Evolutionary conservation across 805 yeast genomes (phyloP), one percentile per base, ranked within the genome.

Genomic region (Zygotorulaspora chibaensis): DNA sequence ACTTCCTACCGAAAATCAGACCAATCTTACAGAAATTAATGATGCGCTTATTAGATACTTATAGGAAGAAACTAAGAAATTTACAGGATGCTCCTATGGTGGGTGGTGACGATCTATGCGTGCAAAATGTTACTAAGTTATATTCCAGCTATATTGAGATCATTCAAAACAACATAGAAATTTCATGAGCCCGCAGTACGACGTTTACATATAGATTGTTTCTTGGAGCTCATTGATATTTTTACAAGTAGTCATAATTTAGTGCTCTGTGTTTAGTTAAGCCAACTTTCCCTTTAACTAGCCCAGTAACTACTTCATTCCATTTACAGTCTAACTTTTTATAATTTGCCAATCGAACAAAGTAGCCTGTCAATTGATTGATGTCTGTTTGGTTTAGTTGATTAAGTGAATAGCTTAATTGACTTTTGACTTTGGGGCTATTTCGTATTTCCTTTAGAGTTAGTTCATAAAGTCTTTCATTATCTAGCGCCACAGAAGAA

Each of bases 331-430:
- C 55, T 1, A 71, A 38, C 1, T 70, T 66, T 35, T 67, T 63
- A 44, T 65, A 61, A 25, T 56, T 52, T 1, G 84, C 91, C 47
- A 76, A 65, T 12, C 58, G 55, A 2, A 72, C 77, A 30, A 87
- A 70, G 55, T 77, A 83, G 1, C 93, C 95, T 53, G 83, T 87
- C 31, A 85, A 76, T 56, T 73, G 80, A 46, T 77, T 80, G 13
- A 86, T 74, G 58, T 86, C 90, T 0, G 87, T 80, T 8, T 62
- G 64, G 39, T 69, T 71, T 45, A 74, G 56, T 12, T 30, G 33
- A 11, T 50, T 49, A 36, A 49, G 34, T 10, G 47, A 47, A 8
- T 36, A 26, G 7, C 26, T 58, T 63, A 51, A 66, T 61, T 38
- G 71, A 57, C 13, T 80, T 67, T 54, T 83, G 85, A 79, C 82